phyloP scores from a whole-genome alignment of 2,329 filamentous ascomycete species.

The Chlorencoelia australis region DNA sequence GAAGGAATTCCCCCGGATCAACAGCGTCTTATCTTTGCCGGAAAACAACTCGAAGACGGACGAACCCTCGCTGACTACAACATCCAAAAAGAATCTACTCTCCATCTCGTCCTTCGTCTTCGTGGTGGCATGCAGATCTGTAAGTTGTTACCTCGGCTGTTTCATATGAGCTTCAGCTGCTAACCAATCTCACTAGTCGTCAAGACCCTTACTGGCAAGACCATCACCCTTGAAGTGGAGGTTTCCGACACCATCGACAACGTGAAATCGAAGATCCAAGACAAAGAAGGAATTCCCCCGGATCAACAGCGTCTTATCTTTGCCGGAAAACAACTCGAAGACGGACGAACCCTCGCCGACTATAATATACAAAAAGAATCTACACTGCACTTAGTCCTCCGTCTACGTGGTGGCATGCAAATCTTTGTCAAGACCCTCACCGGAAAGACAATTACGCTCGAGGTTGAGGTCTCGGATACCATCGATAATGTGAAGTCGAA shows the following conservation, averaged over 20 bases:
- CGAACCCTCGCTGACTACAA: constrained; percentile 88
- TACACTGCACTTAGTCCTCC: constrained; percentile 70
- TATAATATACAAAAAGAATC: constrained; percentile 97
- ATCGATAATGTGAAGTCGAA: constrained; percentile 65
- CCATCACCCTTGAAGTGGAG: constrained; percentile 99
- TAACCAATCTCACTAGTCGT: constrained; percentile 45
- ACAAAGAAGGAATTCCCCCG: constrained; percentile 87
- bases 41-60: constrained; percentile 93
- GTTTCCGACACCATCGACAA: constrained; percentile 99
- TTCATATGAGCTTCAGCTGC: constrained; percentile 40
- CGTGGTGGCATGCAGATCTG: constrained; percentile 84
- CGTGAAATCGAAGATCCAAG: constrained; percentile 87
- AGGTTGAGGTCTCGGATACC: constrained; percentile 58
- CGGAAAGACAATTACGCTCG: constrained; percentile 59
- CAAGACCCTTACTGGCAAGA: constrained; percentile 85
- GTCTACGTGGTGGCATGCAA: constrained; percentile 73
- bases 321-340: constrained; percentile 86
- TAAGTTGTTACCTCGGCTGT: constrained; percentile 35
- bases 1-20: constrained; percentile 94
- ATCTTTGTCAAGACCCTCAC: constrained; percentile 65
- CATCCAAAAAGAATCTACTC: constrained; percentile 86
- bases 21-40: constrained; percentile 91
- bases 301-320: constrained; percentile 94
- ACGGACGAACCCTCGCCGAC: constrained; percentile 81
- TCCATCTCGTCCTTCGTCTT: constrained; percentile 77